A percentile compares a stretch with the other conserved stretches of the same genome.
These are phyloP conservation scores for Clitopilus passeckerianus DNA, from an alignment of 768 basidiomycete genomes.

Conservation along the genomic window DNA sequence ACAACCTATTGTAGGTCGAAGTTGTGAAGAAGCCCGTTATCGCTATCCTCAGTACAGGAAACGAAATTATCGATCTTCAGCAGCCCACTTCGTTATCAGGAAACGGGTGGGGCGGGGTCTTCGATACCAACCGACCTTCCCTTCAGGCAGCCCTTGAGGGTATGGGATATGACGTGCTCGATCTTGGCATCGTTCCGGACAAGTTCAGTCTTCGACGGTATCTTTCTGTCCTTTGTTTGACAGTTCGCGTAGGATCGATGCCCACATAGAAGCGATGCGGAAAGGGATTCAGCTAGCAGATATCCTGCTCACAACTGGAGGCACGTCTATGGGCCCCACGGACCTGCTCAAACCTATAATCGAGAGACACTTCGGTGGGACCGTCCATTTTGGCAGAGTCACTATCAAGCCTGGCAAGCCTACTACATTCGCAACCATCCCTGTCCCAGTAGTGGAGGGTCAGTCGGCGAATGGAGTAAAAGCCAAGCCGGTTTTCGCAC, in stretches of 20 bases:
- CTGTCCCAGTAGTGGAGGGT: conserved; percentile 19
- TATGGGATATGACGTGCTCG: conserved; percentile 71
- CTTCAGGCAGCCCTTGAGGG: conserved; percentile 64
- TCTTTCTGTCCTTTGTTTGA: neutral
- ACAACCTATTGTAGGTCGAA: conserved; percentile 42
- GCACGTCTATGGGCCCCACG: conserved; percentile 87
- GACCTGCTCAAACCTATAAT: conserved; percentile 88
- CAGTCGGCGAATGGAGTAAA: neutral
- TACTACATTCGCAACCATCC: conserved; percentile 83
- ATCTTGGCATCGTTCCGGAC: conserved; percentile 78
- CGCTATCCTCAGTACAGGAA: conserved; percentile 82
- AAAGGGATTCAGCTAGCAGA: conserved; percentile 62
- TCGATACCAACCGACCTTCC: conserved; percentile 85
- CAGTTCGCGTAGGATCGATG: conserved; percentile 35
- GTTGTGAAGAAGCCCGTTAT: conserved; percentile 72
- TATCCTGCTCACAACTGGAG: conserved; percentile 79
- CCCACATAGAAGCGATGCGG: conserved; percentile 54
- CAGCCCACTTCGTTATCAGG: conserved; percentile 23
- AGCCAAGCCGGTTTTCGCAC: conserved; percentile 69
- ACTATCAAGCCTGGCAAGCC: conserved; percentile 84
- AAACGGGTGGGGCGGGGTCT: conserved; percentile 63
- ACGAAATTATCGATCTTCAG: conserved; percentile 71
- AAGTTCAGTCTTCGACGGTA: conserved; percentile 35
- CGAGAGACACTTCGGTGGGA: conserved; percentile 71
- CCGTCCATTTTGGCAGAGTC: conserved; percentile 82